Base-by-base conservation (phyloP, 176 grass and related monocot genomes). In the Eremochloa ophiuroides region DNA sequence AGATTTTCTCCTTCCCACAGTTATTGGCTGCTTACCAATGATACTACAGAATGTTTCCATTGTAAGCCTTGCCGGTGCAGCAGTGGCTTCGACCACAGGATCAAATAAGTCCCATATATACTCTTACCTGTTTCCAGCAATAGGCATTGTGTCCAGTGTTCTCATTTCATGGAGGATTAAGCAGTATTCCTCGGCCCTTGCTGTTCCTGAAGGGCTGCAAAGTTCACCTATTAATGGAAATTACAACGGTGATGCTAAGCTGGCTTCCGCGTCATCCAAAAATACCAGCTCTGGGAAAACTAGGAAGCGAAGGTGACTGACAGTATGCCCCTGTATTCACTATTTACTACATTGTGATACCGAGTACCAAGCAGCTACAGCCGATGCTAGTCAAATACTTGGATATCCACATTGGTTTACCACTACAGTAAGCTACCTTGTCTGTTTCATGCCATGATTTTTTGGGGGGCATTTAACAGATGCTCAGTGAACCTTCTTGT, bases 21-120 rank as follows among this genome's bases (percentile, higher is more conserved):
- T 98, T 84, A 47, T 91, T 0, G 96, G 96, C n/a, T 93, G 96
- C 76, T 88, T 98, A 61, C 96, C 93, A 5, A 98, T 93, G 96
- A 98, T 98, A 79, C 87, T 98, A 68, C 96, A 98, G 85, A 98
- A 98, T 80, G 90, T 92, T 67, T 98, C 96, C 8, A 84, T 95
- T 22, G 93, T 94, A 78, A 95, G 93, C 71, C 93, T 98, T 79
- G 96, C 96, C 11, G 93, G 93, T 29, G 87, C 88, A 67, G 96
- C 96, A 13, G 85, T 94, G 73, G 86, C 90, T 47, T 94, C 90
- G 3, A 76, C 84, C 25, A 87, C 88, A 71, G 83, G 84, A 76
- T 91, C 92, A 59, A 81, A 94, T 68, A 98, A 95, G 74, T 91
- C 96, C 43, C 62, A 83, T 27, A 26, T 98, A 20, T 84, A 83